Conservation (phyloP, 2,329 filamentous ascomycete genomes). For the Colletotrichum sojae region DNA sequence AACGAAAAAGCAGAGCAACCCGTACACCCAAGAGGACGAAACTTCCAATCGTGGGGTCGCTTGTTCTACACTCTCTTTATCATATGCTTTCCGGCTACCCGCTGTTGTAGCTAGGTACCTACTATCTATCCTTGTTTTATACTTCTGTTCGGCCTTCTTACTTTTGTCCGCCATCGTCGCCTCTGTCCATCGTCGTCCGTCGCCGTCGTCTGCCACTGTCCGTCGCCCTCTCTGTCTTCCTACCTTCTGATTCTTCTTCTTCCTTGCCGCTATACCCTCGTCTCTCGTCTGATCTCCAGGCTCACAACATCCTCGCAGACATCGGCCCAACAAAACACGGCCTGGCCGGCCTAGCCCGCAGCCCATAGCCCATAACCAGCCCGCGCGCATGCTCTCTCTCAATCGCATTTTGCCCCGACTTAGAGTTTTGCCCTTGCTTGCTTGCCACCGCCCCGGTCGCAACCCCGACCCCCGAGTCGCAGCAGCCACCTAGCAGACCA, state of each 20-base stretch:
- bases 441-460: conserved; percentile 36
- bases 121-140: neutral
- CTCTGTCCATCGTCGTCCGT: neutral
- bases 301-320: conserved; percentile 14
- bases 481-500: conserved; percentile 11
- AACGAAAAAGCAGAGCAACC: no score
- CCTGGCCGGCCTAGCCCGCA: conserved; percentile 35
- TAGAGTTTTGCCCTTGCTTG: conserved; percentile 40
- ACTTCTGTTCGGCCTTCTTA: no score
- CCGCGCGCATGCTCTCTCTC: conserved; percentile 16
- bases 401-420: conserved; percentile 28
- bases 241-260: neutral
- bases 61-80: neutral
- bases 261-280: neutral
- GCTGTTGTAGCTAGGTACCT: neutral
- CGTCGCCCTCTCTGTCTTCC: neutral
- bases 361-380: no score
- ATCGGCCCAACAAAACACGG: conserved; percentile 33
- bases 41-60: neutral
- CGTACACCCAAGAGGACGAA: no score
- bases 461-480: conserved; percentile 34
- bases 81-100: conserved; percentile 14
- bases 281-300: neutral
- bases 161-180: no score
- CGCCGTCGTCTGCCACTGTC: neutral